Evolutionary conservation across 73 alveolate genomes (phyloP).

Genomic region (Breviolum minutum): DNA sequence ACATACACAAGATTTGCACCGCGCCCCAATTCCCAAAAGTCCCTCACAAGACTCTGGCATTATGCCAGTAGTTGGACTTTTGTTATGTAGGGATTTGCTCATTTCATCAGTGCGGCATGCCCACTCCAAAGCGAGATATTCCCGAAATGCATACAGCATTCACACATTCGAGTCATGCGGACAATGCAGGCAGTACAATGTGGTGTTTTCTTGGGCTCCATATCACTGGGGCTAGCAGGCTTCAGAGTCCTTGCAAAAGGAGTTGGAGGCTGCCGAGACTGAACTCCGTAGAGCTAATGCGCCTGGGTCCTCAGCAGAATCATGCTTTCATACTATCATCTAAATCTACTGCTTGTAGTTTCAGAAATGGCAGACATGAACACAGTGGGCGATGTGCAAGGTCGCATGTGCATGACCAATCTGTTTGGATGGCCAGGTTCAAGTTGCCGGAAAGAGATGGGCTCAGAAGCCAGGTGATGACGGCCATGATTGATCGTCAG

Average conservation of each 20-base stretch:
- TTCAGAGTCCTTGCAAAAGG: slow-evolving; percentile 8
- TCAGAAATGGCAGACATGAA: background rate
- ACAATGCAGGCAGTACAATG: too few species aligned
- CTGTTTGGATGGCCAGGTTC: background rate
- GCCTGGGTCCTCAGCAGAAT: background rate
- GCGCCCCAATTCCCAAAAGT: too few species aligned
- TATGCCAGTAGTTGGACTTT: too few species aligned
- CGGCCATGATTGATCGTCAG: background rate
- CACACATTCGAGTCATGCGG: too few species aligned
- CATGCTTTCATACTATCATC: background rate
- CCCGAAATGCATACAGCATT: too few species aligned
- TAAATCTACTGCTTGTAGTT: too few species aligned
- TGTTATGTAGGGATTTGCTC: too few species aligned
- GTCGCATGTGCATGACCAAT: background rate
- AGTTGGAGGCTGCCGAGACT: slow-evolving; percentile 2
- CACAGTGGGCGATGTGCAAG: too few species aligned
- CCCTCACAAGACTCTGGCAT: too few species aligned
- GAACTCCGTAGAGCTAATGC: slow-evolving; percentile 28
- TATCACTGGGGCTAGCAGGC: background rate
- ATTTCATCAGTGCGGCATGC: too few species aligned
- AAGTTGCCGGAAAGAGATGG: slow-evolving; percentile 26
- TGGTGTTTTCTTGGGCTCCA: background rate
- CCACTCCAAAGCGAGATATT: too few species aligned
- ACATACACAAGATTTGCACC: too few species aligned
- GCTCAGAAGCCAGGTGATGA: background rate